Conservation (phyloP, 495 filamentous ascomycete genomes). For the Penicillium samsonianum region DNA sequence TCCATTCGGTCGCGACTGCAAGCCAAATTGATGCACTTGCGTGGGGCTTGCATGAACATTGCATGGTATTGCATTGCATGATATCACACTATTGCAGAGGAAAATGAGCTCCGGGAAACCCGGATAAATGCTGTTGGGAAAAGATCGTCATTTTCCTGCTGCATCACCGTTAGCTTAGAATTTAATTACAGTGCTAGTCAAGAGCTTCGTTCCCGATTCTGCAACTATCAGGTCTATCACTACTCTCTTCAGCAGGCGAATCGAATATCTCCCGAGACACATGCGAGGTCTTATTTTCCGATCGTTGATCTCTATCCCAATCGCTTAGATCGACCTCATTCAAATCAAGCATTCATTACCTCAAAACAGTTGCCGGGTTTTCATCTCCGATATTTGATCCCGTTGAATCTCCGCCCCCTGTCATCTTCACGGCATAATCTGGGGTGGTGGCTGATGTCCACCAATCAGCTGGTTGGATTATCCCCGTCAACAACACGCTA, state of each 20-base stretch:
- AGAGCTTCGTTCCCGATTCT: not conserved
- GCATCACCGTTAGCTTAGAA: not conserved
- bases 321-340: not conserved
- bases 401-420: conserved; percentile 30
- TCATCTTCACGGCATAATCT: conserved; percentile 8
- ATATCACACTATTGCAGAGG: not conserved
- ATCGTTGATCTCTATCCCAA: not conserved
- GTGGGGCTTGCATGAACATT: too few species aligned
- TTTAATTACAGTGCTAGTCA: not conserved
- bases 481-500: conserved; percentile 1
- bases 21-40: too few species aligned
- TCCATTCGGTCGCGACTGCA: too few species aligned
- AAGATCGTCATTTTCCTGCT: conserved; percentile 10
- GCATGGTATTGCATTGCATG: too few species aligned
- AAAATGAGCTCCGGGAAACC: not conserved
- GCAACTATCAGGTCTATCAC: conserved; percentile 1
- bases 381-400: conserved; percentile 7
- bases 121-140: conserved; percentile 9
- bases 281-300: not conserved
- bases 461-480: conserved; percentile 13
- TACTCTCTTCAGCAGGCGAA: conserved; percentile 1
- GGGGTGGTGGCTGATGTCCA: not conserved
- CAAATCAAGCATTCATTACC: not conserved
- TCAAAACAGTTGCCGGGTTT: not conserved
- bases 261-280: conserved; percentile 9